Base-by-base conservation (phyloP, 176 grass and related monocot species). In the Calamus simplicifolius region DNA sequence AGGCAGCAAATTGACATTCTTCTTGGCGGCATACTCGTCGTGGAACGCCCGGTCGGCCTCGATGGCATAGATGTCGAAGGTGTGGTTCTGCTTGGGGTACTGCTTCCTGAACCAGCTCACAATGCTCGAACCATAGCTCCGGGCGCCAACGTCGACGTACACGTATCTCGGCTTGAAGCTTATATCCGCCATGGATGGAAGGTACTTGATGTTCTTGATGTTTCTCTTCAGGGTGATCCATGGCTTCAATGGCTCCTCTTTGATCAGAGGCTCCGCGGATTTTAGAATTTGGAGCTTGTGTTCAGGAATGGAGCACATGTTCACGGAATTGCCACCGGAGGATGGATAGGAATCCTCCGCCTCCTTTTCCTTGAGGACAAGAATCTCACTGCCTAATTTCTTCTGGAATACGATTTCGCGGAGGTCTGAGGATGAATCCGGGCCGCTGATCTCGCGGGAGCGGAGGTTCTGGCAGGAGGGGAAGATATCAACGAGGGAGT, bases 1-100 rank as follows among this genome's bases (percentile, higher is more conserved):
- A 5, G 87, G 82, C 14, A 91, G 59, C 67, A 91, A 54, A 6
- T 60, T 76, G 49, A 90, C 69, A 15, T 82, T 78, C 29, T 82
- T 90, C 75, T 57, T 90, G 4, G 61, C 16, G 49, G 77, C 74
- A 15, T 91, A 91, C 60, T 91, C 82, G 14, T 57, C 35, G 25
- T 86, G 83, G 75, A 91, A 91, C 31, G 79, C 73, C 15, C 59
- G 63, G 57, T 91, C 87, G 4, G 87, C 87, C 69, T 91, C 87
- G 1, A 91, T 73, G 68, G 87, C 87, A 64, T 80, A 91, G 23
- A 91, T 75, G 48, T 83, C 59, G 60, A 91, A 91, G 26, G 69
- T 86, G 69, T 75, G 82, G 66, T 91, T 91, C 73, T 86, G 87
- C 74, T 91, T 91, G 0, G 87, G 87, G 59, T 91, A 91, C 49